phyloP scores from a whole-genome alignment of 2,329 filamentous ascomycete genomes.

The Alternaria metachromatica region DNA sequence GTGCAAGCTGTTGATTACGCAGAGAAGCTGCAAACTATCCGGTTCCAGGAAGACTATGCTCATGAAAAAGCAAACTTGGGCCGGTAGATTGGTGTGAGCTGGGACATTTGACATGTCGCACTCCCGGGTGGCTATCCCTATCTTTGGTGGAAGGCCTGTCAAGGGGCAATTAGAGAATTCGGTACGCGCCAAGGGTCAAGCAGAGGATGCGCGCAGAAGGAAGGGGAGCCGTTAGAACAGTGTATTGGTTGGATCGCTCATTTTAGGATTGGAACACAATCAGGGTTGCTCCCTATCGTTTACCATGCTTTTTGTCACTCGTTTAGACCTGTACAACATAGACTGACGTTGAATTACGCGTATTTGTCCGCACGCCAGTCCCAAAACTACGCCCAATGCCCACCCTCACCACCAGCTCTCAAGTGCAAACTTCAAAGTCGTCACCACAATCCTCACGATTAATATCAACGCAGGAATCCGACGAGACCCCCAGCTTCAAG shows the following conservation, averaged over 20 bases:
- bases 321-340: background rate
- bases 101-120: background rate
- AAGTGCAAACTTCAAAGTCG: background rate
- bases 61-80: conserved; percentile 2
- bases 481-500: background rate
- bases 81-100: background rate
- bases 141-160: background rate
- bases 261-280: background rate
- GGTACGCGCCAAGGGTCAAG: background rate
- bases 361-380: background rate
- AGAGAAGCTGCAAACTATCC: conserved; percentile 1
- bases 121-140: background rate
- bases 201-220: background rate
- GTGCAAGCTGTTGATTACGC: background rate
- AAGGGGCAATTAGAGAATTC: background rate
- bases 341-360: background rate
- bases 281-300: background rate
- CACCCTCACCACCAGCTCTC: background rate
- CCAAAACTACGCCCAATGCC: background rate
- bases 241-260: background rate
- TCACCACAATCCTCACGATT: background rate
- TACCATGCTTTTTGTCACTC: background rate
- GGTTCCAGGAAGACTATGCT: conserved; percentile 2
- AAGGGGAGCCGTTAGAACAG: background rate
- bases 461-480: background rate